Evolutionary conservation across 116 monocot species (phyloP), one percentile per base, ranked within the genome.

Genomic region (Dioscorea cayenensis): DNA sequence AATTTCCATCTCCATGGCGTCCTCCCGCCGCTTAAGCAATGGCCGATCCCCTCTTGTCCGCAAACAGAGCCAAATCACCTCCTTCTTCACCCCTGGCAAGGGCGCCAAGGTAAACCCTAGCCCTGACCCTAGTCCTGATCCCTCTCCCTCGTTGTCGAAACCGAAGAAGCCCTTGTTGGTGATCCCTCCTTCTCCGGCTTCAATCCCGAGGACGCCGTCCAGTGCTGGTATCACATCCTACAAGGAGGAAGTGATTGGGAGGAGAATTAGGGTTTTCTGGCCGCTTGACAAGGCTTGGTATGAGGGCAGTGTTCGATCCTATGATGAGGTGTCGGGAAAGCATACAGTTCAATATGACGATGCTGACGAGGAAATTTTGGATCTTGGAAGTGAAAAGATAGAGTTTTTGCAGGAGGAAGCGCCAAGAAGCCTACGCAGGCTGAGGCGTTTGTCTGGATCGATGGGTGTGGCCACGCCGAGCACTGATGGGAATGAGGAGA

Each of bases 41-140:
- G 92, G 89, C 71, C 82, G 92, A 21, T 95, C 95, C 16, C 95
- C 95, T 23, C 79, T 89, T 13, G 86, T 89, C 23, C 81, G 81
- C 27, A 85, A 87, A 65, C 91, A 95, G 76, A 80, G 92, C 79
- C 87, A 95, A 70, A 95, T 89, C 75, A 95, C 95, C 73, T 22
- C 86, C 72, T 95, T 91, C 85, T 95, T 95, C 75, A 70, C 84
- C 59, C 73, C 78, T 37, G 82, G 78, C 52, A 79, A 78, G 49
- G 68, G 13, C 65, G 37, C 83, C 13, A 59, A 13, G 1, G 16
- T 8, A 25, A 74, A 35, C 63, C 71, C 81, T 28, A 76, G 22
- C 64, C 75, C 81, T 49, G 74, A 27, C 60, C 84, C 73, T 32
- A 76, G 37, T 37, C 73, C 68, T 3, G 65, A 74, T 36, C 73